These are phyloP conservation scores for Mimosa bimucronata DNA, from an alignment of 306 rosid genomes.

Conservation along the genomic window DNA sequence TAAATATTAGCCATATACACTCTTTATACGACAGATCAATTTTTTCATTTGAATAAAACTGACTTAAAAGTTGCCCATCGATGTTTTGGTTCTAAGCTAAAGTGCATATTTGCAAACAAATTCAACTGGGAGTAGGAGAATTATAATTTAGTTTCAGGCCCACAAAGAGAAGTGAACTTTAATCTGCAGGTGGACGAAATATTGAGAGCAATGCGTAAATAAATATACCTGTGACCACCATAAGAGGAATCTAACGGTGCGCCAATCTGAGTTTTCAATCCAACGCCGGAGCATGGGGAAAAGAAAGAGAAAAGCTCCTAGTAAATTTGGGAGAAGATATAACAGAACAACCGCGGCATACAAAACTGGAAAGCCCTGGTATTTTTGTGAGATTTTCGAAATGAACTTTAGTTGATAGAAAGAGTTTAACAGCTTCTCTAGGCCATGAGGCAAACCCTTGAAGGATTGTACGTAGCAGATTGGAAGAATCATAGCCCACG, in stretches of 20 bases:
- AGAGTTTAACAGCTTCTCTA: constrained; percentile 54
- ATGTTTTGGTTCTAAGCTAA: constrained; percentile 9
- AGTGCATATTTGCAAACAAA: constrained; percentile 4
- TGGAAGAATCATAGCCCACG: constrained; percentile 83
- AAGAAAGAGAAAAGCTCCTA: constrained; percentile 69
- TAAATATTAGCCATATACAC: neutral
- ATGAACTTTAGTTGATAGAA: constrained; percentile 55
- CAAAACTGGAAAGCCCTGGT: constrained; percentile 67
- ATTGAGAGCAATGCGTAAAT: constrained; percentile 8
- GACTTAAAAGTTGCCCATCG: neutral
- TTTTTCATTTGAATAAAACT: neutral
- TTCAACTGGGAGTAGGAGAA: neutral
- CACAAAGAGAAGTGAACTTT: neutral
- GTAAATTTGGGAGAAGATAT: constrained; percentile 84
- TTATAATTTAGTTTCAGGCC: neutral
- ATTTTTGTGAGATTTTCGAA: constrained; percentile 45
- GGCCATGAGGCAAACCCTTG: constrained; percentile 39
- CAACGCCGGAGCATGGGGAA: constrained; percentile 97
- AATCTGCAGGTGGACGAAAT: neutral
- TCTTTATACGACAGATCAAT: neutral
- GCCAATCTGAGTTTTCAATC: constrained; percentile 99
- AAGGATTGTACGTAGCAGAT: constrained; percentile 66
- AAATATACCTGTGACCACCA: constrained; percentile 97
- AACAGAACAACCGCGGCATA: constrained; percentile 70
- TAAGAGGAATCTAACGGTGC: constrained; percentile 74